Base-by-base conservation (phyloP, 306 rosid species). In the Castanea mollissima region DNA sequence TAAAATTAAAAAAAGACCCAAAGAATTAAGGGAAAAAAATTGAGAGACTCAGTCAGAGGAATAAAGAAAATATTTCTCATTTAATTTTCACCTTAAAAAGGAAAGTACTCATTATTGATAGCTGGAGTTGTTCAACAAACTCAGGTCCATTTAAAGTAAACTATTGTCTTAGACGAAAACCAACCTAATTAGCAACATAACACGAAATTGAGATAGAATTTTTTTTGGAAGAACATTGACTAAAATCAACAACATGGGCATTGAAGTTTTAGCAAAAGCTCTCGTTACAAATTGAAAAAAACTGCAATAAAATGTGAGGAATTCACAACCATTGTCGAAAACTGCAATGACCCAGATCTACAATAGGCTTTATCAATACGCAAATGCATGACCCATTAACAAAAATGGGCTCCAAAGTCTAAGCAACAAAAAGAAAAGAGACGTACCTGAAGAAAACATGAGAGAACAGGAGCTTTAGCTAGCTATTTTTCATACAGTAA, bases 271-370 rank as follows among this genome's bases (percentile, higher is more conserved):
- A 19, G 27, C 29, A 23, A 56, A 55, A 74, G 23, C 54, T 21
- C 18, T 9, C 8, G 13, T 23, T 12, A 23, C 34, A 59, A 59
- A 12, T 59, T 23, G 13, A 59, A 23, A 13, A 12, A 27, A 60
- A 60, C 25, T 9, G 6, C 34, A 12, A 60, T 4, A 21, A 21
- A 60, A 25, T 27, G 67, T 27, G 6, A 25, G 19, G 34, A 41
- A 78, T 34, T 64, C 74, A 69, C 52, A 21, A 62, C 27, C 41
- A 77, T 74, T 70, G 55, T 55, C 32, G 46, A 41, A 41, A 41
- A 41, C 46, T 51, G 62, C 55, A 81, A 79, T 21, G 77, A 74
- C 78, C 76, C 93, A 89, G 97, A 92, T 90, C 93, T 85, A 77
- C 81, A 78, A 34, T 7, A 68, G 81, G 83, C 79, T 52, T 55